Evolutionary conservation across 805 yeast genomes (phyloP), one percentile per base, ranked within the genome.

Genomic region (Clavispora fructus): DNA sequence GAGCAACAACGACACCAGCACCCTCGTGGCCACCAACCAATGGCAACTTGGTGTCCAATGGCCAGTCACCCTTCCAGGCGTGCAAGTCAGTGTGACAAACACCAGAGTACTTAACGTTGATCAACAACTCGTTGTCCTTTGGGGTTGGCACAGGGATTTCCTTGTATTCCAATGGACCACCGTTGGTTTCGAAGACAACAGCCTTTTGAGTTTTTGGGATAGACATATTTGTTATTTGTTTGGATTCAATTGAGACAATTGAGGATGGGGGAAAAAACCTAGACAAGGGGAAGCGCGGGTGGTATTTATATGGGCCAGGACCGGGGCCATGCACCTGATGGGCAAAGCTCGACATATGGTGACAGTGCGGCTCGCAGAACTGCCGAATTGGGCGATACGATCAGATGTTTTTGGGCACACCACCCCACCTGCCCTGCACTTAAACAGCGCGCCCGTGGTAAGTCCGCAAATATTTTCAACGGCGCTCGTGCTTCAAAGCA

Each of bases 41-140:
- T 28, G 76, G 76, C 55, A 71, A 67, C 53, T 71, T 71, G 52
- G 75, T 69, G 42, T 53, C 62, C 54, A 71, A 64, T 31, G 75
- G 75, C 75, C 75, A 71, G 59, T 71, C 75, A 53, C 74, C 75
- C 56, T 69, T 67, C 75, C 74, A 69, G 44, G 75, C 76, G 53
- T 71, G 76, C 55, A 71, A 67, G 55, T 71, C 75, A 41, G 75
- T 71, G 60, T 71, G 76, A 56, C 76, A 71, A 35, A 71, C 75
- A 50, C 76, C 76, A 27, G 75, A 71, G 62, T 68, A 71, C 60
- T 71, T 71, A 51, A 71, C 63, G 52, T 71, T 68, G 60, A 71
- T 64, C 60, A 71, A 68, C 41, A 71, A 39, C 56, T 71, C 76
- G 49, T 62, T 69, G 25, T 70, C 49, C 57, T 68, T 68, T 42